phyloP scores from a whole-genome alignment of 257 asterid genomes.

The Solanum okadae region DNA sequence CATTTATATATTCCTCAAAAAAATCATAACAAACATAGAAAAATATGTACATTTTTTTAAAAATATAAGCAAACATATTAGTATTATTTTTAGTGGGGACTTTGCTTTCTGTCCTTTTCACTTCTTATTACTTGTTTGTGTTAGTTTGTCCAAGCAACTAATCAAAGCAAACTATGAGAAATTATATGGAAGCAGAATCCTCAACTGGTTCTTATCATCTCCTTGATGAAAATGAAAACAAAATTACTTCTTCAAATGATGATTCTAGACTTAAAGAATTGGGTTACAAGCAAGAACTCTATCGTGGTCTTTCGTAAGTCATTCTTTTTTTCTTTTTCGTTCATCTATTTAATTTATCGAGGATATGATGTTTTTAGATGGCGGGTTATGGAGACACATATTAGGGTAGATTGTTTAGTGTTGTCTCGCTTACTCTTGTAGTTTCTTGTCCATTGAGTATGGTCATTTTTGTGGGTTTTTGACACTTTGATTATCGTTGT shows the following conservation, averaged over 20 bases:
- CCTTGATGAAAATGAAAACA: background rate
- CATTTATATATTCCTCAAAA: background rate
- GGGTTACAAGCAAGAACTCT: conserved; percentile 61
- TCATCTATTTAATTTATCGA: background rate
- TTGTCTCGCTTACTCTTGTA: background rate
- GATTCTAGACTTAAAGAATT: conserved; percentile 36
- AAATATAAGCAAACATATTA: too few species aligned
- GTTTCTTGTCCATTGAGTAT: background rate
- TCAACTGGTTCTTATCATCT: background rate
- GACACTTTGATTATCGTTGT: background rate
- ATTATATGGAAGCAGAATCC: background rate
- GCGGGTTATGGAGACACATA: background rate
- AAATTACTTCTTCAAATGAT: background rate
- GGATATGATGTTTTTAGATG: background rate
- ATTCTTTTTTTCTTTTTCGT: background rate
- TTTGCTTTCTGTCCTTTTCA: background rate
- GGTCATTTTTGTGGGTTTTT: background rate
- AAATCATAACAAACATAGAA: background rate
- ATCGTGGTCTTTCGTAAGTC: conserved; percentile 54
- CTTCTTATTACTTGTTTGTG: background rate
- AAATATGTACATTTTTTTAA: too few species aligned
- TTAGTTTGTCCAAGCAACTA: background rate
- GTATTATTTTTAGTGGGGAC: background rate
- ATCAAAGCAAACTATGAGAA: background rate
- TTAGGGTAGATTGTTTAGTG: background rate